These are phyloP conservation scores for Neopestalotiopsis sp. DNA, from an alignment of 2,329 filamentous ascomycete species.

Conservation along the genomic window DNA sequence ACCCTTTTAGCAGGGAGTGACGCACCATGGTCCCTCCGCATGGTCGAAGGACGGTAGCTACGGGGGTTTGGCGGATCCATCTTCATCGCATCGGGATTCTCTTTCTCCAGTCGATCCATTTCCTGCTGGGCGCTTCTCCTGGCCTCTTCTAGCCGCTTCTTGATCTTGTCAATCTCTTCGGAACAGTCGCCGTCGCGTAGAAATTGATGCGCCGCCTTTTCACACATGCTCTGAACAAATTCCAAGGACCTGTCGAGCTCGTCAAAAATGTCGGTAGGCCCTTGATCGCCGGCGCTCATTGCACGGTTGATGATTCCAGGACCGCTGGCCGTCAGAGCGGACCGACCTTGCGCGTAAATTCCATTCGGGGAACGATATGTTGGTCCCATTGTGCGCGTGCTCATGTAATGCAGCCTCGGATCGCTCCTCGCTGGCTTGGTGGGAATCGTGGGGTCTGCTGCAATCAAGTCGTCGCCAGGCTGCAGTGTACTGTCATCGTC, in stretches of 20 bases:
- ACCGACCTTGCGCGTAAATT: slow-evolving; percentile 28
- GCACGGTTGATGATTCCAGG: slow-evolving; percentile 30
- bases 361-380: slow-evolving; percentile 30
- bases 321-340: slow-evolving; percentile 22
- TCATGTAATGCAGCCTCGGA: slow-evolving; percentile 42
- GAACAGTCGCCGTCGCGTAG: slow-evolving; percentile 85
- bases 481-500: slow-evolving; percentile 34
- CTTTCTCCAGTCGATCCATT: slow-evolving; percentile 58
- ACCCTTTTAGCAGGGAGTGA: slow-evolving; percentile 27
- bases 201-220: slow-evolving; percentile 87
- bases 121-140: slow-evolving; percentile 65
- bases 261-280: slow-evolving; percentile 64
- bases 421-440: slow-evolving; percentile 23
- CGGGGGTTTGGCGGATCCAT: slow-evolving; percentile 45
- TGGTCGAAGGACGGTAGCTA: slow-evolving; percentile 57
- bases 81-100: slow-evolving; percentile 46
- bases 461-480: slow-evolving; percentile 30
- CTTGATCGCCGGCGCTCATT: slow-evolving; percentile 23
- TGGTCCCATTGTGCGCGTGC: slow-evolving; percentile 43
- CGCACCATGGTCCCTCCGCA: slow-evolving; percentile 51
- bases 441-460: slow-evolving; percentile 24
- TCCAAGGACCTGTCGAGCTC: slow-evolving; percentile 80
- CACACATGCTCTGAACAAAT: slow-evolving; percentile 79
- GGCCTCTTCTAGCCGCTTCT: slow-evolving; percentile 67
- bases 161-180: slow-evolving; percentile 75